Base-by-base conservation (phyloP, 108 stramenopile genomes). In the Nitzschia sp. region DNA sequence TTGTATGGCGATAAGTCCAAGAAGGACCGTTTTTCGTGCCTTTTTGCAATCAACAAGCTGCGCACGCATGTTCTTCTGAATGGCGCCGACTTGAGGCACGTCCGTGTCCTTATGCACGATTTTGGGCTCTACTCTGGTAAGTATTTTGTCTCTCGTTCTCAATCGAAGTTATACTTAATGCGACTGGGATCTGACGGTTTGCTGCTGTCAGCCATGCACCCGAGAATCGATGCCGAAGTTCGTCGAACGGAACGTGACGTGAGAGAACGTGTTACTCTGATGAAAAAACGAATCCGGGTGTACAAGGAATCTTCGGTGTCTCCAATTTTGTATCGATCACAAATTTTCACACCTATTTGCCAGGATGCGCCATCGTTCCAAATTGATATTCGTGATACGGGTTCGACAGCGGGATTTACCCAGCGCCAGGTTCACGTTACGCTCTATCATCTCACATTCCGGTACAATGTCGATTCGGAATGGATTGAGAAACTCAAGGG, bases 361-460 rank as follows among this genome's bases (percentile, higher is more conserved):
- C 85, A 79, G 29, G 76, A 82, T 9, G 85, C 76, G n/a, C 93
- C 93, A 9, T 75, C 82, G 1, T 33, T 94, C 48, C 33, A 86
- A 2, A 24, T 91, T 46, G 92, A 94, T 64, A 25, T 86, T 0
- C 46, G 85, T 31, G 48, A 72, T 55, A 57, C 68, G 0, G 62
- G 74, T 3, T 49, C 71, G 0, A 23, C 59, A 51, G n/a, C 30
- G 23, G 80, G 75, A 45, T 51, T 62, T 30, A 66, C 46, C 28
- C 64, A 66, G 31, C 54, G 36, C 8, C 66, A 66, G 48, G 38
- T 94, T 56, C 72, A 91, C 61, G 34, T 88, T 18, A 68, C 73
- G 24, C 27, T 91, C 9, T 94, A 94, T 36, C 85, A 91, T 67
- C 72, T 91, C 46, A 94, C 90, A 21, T 73, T 79, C 61, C 80